Base-by-base conservation (phyloP, 2,329 filamentous ascomycete genomes). In the Aspergillus novofumigatus region DNA sequence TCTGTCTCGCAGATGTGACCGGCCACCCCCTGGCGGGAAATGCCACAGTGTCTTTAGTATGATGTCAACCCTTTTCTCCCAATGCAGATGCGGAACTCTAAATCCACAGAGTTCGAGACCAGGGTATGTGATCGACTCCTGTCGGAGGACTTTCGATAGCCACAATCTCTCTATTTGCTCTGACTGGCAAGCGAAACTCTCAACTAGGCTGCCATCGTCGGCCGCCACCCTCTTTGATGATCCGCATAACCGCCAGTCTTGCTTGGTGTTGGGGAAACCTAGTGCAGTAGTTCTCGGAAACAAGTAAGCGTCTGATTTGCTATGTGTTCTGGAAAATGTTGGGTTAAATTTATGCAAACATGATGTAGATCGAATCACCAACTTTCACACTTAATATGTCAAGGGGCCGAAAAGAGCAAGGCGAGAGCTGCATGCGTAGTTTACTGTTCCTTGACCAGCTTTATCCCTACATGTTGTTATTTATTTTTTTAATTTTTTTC, bases 231-330 rank as follows among this genome's bases (percentile, higher is more conserved):
- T 59, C 52, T 52, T 54, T 60, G 54, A 65, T 66, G 64, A 68
- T 66, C 64, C 68, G 64, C 67, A 63, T 65, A 63, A 62, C 64
- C 65, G 63, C 65, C 64, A 66, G 67, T 62, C 51, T 56, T 55
- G 54, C 51, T 57, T 53, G 51, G 53, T 66, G 66, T 66, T 68
- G 68, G 62, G 54, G 56, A 56, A 55, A 52, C 45, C 51, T 51
- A 49, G 57, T 60, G 60, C 50, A 63, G 62, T 59, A 54, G 57
- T 54, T 56, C 51, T 56, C 32, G n/a, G 29, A 52, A 54, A n/a
- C 52, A 47, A 54, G 45, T 56, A 60, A 59, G 47, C 52, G 44
- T 54, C 54, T 58, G 47, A 52, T 56, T 59, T 60, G 52, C 54
- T 54, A 41, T 32, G n/a, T 26, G 41, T 38, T 55, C 47, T 38